These are phyloP conservation scores for Russula sp. DNA, from an alignment of 768 basidiomycete species.

Conservation along the genomic window DNA sequence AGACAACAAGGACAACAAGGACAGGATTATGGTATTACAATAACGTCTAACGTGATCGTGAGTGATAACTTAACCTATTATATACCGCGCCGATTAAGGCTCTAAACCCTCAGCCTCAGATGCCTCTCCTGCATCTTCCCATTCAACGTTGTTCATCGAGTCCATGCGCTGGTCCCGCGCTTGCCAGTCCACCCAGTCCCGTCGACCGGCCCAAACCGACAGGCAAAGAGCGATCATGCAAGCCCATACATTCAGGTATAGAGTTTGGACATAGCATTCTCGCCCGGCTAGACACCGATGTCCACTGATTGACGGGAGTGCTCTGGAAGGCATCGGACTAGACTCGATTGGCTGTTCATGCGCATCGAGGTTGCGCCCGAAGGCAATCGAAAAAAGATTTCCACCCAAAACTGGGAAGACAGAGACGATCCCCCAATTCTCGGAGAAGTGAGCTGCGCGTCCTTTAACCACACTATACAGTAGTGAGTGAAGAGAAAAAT, in stretches of 20 bases:
- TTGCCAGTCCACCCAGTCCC: constrained; percentile 21
- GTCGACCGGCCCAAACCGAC: constrained; percentile 23
- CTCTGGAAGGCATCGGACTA: neutral
- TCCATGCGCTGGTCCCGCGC: neutral
- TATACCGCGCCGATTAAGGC: neutral
- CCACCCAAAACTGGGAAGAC: constrained; percentile 71
- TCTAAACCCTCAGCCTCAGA: constrained; percentile 5
- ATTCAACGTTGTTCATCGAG: neutral
- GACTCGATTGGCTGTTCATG: constrained; percentile 36
- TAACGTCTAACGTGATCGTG: too few relatives aligned
- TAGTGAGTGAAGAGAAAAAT: neutral
- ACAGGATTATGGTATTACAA: too few relatives aligned
- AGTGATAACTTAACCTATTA: too few relatives aligned
- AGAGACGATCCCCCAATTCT: constrained; percentile 81
- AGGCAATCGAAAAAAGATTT: constrained; percentile 78
- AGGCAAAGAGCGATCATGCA: constrained; percentile 23
- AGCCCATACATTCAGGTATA: constrained; percentile 23
- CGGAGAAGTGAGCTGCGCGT: constrained; percentile 56
- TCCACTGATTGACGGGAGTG: neutral
- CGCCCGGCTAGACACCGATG: constrained; percentile 24
- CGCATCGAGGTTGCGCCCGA: constrained; percentile 73
- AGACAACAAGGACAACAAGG: neutral
- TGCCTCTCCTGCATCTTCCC: constrained; percentile 13
- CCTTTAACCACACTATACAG: neutral
- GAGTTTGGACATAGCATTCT: constrained; percentile 23